phyloP scores from a whole-genome alignment of 2,329 filamentous ascomycete genomes.

The Neofusicoccum ribis region DNA sequence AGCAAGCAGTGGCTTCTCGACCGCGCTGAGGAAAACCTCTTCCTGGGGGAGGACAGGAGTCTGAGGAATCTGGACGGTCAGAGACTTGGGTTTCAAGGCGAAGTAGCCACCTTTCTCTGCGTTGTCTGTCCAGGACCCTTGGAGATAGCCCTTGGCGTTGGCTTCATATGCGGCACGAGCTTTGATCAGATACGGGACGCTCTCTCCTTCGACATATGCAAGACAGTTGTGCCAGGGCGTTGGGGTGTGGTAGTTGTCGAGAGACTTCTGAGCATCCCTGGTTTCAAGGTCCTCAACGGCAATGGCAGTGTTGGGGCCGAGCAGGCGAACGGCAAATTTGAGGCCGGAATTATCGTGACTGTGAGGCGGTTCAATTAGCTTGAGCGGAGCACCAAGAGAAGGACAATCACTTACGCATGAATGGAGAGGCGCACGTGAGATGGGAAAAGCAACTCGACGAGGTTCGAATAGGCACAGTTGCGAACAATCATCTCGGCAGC shows the following conservation, averaged over 20 bases:
- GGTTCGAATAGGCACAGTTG: constrained; percentile 52
- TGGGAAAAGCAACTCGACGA: constrained; percentile 49
- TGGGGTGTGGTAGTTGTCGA: constrained; percentile 40
- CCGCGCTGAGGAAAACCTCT: neutral
- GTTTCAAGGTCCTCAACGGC: constrained; percentile 34
- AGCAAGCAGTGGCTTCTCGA: neutral
- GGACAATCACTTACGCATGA: constrained; percentile 35
- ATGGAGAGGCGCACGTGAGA: constrained; percentile 51
- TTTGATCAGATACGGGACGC: constrained; percentile 30
- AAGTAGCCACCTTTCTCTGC: constrained; percentile 29
- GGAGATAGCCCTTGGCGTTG: constrained; percentile 25
- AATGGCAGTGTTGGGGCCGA: constrained; percentile 25
- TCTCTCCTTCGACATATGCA: constrained; percentile 33
- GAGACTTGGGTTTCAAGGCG: constrained; percentile 25
- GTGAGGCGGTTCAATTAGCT: neutral
- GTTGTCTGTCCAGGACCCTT: constrained; percentile 31
- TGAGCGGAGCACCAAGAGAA: neutral
- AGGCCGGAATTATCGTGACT: constrained; percentile 43
- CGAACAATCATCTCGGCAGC: constrained; percentile 42
- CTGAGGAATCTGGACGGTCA: neutral
- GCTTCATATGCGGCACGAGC: constrained; percentile 31
- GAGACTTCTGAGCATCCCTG: constrained; percentile 19
- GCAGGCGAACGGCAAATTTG: constrained; percentile 45
- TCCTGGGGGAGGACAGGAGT: neutral
- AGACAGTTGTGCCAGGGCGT: constrained; percentile 49